A percentile compares a stretch with the other conserved stretches of the same genome.
These are phyloP conservation scores for Citrus mangshanensis DNA, from an alignment of 345 rosid species.

Conservation along the genomic window DNA sequence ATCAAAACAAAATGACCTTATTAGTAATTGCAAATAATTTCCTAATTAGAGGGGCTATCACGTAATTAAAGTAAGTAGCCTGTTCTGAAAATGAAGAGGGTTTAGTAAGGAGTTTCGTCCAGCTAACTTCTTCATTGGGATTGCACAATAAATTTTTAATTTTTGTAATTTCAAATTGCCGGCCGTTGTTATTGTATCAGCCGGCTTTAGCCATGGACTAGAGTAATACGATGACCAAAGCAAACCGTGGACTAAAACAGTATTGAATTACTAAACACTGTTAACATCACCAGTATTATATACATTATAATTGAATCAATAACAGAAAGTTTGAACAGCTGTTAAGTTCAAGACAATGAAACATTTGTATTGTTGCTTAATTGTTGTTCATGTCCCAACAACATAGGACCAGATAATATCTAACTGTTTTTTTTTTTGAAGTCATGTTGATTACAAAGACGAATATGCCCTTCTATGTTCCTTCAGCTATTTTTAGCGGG, in stretches of 20 bases:
- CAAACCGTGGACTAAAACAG: slow-evolving; percentile 8
- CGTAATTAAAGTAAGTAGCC: background rate
- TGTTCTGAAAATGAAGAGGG: background rate
- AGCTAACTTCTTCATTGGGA: background rate
- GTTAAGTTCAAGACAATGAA: background rate
- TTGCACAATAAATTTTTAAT: background rate
- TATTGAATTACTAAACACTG: background rate
- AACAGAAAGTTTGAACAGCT: background rate
- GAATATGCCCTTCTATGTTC: background rate
- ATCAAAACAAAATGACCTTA: too few relatives aligned
- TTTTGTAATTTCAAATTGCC: slow-evolving; percentile 1
- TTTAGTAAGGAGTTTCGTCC: background rate
- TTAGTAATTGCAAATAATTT: too few relatives aligned
- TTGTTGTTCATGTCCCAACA: background rate
- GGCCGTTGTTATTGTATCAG: slow-evolving; percentile 17
- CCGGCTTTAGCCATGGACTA: slow-evolving; percentile 25
- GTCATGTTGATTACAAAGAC: background rate
- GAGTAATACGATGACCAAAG: slow-evolving; percentile 20
- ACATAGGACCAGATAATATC: background rate
- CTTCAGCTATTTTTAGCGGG: background rate
- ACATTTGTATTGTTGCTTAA: background rate
- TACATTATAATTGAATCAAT: background rate
- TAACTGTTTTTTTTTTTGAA: background rate
- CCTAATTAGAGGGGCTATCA: too few relatives aligned
- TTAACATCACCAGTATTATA: background rate